These are phyloP conservation scores for Pleoardoris graminearum DNA, from an alignment of 2,329 filamentous ascomycete genomes.

Conservation along the genomic window DNA sequence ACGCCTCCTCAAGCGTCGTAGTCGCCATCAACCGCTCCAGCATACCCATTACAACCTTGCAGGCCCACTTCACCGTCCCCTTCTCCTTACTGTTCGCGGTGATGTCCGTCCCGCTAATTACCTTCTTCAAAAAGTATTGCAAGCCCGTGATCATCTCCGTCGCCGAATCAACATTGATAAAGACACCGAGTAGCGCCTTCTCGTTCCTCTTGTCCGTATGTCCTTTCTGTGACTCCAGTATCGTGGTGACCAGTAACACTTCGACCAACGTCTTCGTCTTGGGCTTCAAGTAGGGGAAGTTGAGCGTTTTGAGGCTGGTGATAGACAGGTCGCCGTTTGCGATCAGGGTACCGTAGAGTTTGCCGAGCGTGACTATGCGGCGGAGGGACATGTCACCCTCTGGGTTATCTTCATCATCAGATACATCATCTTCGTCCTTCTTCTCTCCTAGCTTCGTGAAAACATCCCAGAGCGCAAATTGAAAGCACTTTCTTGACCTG, in stretches of 20 bases:
- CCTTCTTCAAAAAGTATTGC: constrained; percentile 77
- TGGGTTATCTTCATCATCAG: constrained; percentile 57
- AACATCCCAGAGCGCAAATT: constrained; percentile 82
- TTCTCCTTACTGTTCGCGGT: constrained; percentile 55
- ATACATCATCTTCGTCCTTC: constrained; percentile 64
- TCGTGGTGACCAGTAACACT: constrained; percentile 73
- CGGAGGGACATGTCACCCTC: constrained; percentile 56
- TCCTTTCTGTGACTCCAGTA: constrained; percentile 66
- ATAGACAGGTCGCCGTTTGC: constrained; percentile 62
- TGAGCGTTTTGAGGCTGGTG: constrained; percentile 68
- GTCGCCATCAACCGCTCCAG: constrained; percentile 41
- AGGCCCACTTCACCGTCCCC: constrained; percentile 54
- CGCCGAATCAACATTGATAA: constrained; percentile 65
- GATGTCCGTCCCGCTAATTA: constrained; percentile 67
- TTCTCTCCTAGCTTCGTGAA: constrained; percentile 85
- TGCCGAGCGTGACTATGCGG: constrained; percentile 68
- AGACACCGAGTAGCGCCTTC: constrained; percentile 65
- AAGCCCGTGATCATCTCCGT: constrained; percentile 73
- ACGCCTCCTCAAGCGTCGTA: constrained; percentile 46
- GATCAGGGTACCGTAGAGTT: constrained; percentile 66
- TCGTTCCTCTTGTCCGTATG: constrained; percentile 56
- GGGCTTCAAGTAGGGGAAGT: constrained; percentile 74
- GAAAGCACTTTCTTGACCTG: constrained; percentile 79
- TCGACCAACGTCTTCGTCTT: constrained; percentile 81
- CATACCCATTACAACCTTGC: constrained; percentile 43